Evolutionary conservation across 306 rosid genomes (phyloP).

Genomic region (Begonia peltatifolia): DNA sequence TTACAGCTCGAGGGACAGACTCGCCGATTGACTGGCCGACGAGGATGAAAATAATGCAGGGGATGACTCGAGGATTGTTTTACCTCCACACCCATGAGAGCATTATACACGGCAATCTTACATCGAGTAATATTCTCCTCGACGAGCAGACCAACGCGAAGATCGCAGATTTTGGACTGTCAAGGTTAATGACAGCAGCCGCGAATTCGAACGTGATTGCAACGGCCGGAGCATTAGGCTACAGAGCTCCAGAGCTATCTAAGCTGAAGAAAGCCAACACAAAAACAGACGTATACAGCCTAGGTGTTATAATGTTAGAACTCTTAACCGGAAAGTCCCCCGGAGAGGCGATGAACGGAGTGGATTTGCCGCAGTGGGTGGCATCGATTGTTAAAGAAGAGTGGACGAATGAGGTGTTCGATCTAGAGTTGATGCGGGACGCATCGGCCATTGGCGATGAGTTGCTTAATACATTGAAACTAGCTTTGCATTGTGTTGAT

Average conservation of each 20-base stretch:
- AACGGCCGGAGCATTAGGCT: slow-evolving; percentile 74
- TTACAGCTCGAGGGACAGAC: slow-evolving; percentile 64
- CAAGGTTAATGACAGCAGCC: slow-evolving; percentile 73
- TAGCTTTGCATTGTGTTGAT: slow-evolving; percentile 95
- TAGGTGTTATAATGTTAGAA: slow-evolving; percentile 88
- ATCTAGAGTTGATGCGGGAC: slow-evolving; percentile 75
- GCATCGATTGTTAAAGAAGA: slow-evolving; percentile 95
- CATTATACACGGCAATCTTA: slow-evolving; percentile 71
- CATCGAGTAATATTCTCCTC: slow-evolving; percentile 66
- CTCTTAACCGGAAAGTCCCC: slow-evolving; percentile 89
- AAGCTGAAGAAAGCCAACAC: slow-evolving; percentile 72
- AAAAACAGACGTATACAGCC: slow-evolving; percentile 81
- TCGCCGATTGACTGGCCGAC: slow-evolving; percentile 64
- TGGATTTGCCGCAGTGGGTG: slow-evolving; percentile 95
- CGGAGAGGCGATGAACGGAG: slow-evolving; percentile 67
- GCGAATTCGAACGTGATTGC: slow-evolving; percentile 78
- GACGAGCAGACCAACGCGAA: slow-evolving; percentile 45
- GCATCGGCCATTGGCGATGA: slow-evolving; percentile 62
- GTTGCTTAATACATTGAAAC: slow-evolving; percentile 62
- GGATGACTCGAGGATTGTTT: slow-evolving; percentile 52
- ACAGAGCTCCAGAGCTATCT: slow-evolving; percentile 78
- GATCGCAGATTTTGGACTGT: slow-evolving; percentile 68
- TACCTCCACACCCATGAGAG: slow-evolving; percentile 63
- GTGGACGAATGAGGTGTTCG: slow-evolving; percentile 95
- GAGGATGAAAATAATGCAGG: slow-evolving; percentile 68